Percentiles rank a stretch among this genome's conserved stretches.
phyloP scores from a whole-genome alignment of 768 basidiomycete species.

The Harrya chromipes region DNA sequence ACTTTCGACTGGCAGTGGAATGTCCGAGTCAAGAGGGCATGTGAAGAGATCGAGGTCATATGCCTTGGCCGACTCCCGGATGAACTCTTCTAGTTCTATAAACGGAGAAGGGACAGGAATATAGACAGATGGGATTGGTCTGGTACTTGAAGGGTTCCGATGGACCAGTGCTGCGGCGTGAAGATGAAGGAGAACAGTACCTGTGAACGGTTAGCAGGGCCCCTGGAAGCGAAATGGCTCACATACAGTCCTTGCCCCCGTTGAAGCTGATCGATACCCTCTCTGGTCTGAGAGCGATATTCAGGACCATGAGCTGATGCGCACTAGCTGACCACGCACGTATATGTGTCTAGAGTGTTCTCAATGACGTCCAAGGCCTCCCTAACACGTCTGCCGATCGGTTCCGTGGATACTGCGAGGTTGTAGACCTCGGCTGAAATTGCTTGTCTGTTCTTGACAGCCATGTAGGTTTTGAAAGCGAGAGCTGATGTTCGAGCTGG shows the following conservation, averaged over 20 bases:
- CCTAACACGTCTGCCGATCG: conserved; percentile 59
- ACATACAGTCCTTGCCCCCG: conserved; percentile 96
- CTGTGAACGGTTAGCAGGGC: conserved; percentile 38
- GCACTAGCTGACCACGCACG: conserved; percentile 51
- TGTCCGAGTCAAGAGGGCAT: conserved; percentile 34
- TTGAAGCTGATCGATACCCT: conserved; percentile 91
- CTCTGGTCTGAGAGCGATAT: conserved; percentile 47
- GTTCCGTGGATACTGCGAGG: conserved; percentile 52
- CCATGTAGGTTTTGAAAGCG: conserved; percentile 5
- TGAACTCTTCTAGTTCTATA: conserved; percentile 78
- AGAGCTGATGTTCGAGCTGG: conserved; percentile 4
- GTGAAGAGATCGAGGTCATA: conserved; percentile 77
- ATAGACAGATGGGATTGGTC: conserved; percentile 69
- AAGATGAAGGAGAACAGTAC: conserved; percentile 93
- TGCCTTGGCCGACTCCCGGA: conserved; percentile 50
- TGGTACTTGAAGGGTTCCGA: conserved; percentile 32
- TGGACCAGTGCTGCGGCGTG: conserved; percentile 70
- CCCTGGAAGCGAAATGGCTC: neutral
- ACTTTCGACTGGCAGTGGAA: conserved; percentile 46
- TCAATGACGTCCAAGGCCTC: conserved; percentile 85
- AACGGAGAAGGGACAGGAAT: conserved; percentile 92
- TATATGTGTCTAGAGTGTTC: conserved; percentile 67
- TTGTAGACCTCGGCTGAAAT: conserved; percentile 60
- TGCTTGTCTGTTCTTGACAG: conserved; percentile 45
- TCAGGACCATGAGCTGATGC: conserved; percentile 8